Base-by-base conservation (phyloP, 495 filamentous ascomycete species). In the Tuber calosporum region DNA sequence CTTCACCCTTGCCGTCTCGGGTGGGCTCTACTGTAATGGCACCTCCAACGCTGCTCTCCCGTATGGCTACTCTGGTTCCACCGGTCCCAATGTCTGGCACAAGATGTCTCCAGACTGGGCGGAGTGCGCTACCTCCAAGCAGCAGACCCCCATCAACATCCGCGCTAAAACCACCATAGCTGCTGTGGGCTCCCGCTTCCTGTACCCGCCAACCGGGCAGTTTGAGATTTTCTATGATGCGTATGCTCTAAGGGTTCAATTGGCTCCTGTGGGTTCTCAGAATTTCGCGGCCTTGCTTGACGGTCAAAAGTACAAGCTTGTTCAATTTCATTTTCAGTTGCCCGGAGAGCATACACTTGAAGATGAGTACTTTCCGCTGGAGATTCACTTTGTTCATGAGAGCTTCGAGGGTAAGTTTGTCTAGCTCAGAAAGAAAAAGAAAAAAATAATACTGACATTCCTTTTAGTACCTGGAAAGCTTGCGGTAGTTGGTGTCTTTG, bases 291-390 rank as follows among this genome's bases (percentile, higher is more conserved):
- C 72, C 17, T 67, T 42, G 6, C 81, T 88, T 48, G 83, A 81
- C n/a, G 85, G 82, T 26, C 81, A 81, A 69, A 80, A 81, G 6
- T 90, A 87, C 75, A 77, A 82, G 8, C 83, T 92, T 22, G 79
- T 85, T 26, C 88, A 91, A 77, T 91, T 90, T 83, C 89, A 92
- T 81, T 90, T 91, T 82, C 89, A 92, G 74, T 87, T 89, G 20
- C 89, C 90, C 8, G 87, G 86, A 76, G 90, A 92, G 83, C 90
- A 91, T 80, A 84, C 82, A 40, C 75, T 92, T 37, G 84, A 75
- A 7, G 69, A 45, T 79, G 87, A 87, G 76, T 82, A 84, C 74
- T 87, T 80, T 72, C 87, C 87, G 1, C 73, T 90, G 81, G 90
- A 91, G 81, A 85, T 87, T 79, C 90, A 91, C 82, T 87, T 91